phyloP scores from a whole-genome alignment of 2,329 filamentous ascomycete species.

The Fusarium sp. region DNA sequence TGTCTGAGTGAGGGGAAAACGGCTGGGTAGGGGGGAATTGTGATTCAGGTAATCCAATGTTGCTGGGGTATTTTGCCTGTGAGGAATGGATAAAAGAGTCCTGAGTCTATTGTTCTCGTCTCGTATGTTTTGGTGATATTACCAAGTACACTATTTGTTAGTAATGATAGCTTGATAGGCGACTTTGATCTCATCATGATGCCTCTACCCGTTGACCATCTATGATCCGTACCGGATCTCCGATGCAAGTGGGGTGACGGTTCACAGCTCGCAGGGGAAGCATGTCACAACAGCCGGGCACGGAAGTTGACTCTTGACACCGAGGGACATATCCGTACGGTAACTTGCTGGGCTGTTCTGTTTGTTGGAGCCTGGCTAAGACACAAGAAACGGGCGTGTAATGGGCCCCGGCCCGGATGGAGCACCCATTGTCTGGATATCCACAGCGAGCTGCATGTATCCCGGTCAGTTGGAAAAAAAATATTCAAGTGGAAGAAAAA shows the following conservation, averaged over 20 bases:
- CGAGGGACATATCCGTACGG: background rate
- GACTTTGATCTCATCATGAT: constrained; percentile 9
- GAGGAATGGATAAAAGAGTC: background rate
- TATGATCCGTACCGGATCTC: constrained; percentile 32
- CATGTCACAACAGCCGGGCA: constrained; percentile 10
- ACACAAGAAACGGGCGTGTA: constrained; percentile 3
- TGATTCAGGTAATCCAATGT: background rate
- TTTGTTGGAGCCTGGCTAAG: constrained; percentile 2
- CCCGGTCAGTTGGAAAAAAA: constrained; percentile 4
- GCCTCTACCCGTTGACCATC: constrained; percentile 6
- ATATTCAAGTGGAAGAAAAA: background rate
- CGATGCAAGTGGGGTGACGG: constrained; percentile 37
- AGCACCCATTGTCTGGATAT: constrained; percentile 5
- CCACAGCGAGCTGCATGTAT: constrained; percentile 2
- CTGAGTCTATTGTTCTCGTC: background rate
- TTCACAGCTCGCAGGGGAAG: constrained; percentile 20
- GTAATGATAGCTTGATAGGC: background rate
- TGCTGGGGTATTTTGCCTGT: background rate
- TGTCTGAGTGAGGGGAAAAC: constrained; percentile 7
- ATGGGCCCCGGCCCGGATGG: constrained; percentile 11
- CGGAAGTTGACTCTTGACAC: background rate
- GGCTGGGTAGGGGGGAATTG: constrained; percentile 14
- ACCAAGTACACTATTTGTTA: background rate
- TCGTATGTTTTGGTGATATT: background rate
- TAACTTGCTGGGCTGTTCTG: background rate